Evolutionary conservation across 225 moss, liverwort and hornwort genomes (phyloP).

Genomic region (Bryoerythrophyllum caledonicum): DNA sequence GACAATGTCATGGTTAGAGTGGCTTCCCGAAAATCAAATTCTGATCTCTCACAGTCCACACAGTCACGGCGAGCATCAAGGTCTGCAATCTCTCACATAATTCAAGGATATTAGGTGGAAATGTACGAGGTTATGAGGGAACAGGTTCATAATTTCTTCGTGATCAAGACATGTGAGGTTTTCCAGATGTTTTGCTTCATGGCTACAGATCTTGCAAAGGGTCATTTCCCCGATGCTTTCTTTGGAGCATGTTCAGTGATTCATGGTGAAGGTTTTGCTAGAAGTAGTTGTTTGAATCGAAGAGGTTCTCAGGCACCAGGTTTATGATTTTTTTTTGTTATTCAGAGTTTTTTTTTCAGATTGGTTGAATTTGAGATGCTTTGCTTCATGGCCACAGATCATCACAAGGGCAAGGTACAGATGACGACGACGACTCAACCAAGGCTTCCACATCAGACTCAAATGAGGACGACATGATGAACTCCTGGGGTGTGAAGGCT

Average conservation of each 20-base stretch:
- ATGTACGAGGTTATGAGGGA: too few species aligned
- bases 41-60: neutral
- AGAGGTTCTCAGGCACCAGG: too few species aligned
- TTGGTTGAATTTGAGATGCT: neutral
- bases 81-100: constrained; percentile 16
- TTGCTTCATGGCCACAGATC: constrained; percentile 31
- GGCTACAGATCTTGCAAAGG: too few species aligned
- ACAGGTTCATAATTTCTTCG: neutral
- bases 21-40: constrained; percentile 18
- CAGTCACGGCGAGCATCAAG: constrained; percentile 25
- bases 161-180: neutral
- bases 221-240: too few species aligned
- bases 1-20: constrained; percentile 20
- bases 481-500: constrained; percentile 46
- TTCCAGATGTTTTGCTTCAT: neutral
- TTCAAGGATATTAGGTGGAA: too few species aligned
- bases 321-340: neutral
- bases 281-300: too few species aligned
- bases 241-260: too few species aligned
- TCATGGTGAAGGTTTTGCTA: too few species aligned
- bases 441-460: constrained; percentile 35
- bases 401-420: constrained; percentile 27
- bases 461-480: constrained; percentile 26
- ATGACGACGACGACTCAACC: constrained; percentile 26
- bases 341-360: too few species aligned